Percentiles rank a stretch among this genome's conserved stretches.
Conservation (phyloP, 2,329 filamentous ascomycete species). For the Ampelomyces quisqualis region DNA sequence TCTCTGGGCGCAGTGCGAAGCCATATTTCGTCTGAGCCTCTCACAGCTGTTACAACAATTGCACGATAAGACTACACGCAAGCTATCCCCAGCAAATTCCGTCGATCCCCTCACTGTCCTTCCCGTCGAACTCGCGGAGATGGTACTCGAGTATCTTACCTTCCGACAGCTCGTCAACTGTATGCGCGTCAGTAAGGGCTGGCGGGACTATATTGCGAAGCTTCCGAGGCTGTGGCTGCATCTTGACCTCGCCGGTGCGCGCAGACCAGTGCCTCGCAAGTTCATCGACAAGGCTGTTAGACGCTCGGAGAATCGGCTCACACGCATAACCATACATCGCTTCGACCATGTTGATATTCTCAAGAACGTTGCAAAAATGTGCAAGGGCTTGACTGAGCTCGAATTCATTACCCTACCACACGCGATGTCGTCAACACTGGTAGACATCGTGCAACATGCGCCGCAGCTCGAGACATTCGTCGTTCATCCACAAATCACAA, state of each 20-base stretch:
- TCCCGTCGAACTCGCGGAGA: constrained; percentile 56
- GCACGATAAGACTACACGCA: constrained; percentile 50
- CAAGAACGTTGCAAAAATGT: constrained; percentile 43
- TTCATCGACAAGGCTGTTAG: constrained; percentile 50
- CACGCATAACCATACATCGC: constrained; percentile 34
- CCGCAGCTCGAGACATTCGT: constrained; percentile 29
- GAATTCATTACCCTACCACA: constrained; percentile 32
- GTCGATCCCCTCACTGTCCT: constrained; percentile 56
- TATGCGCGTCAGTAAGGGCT: constrained; percentile 57
- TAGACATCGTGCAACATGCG: constrained; percentile 32
- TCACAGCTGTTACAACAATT: constrained; percentile 47
- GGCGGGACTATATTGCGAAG: constrained; percentile 54
- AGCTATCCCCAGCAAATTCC: constrained; percentile 46
- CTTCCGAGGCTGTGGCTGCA: constrained; percentile 53
- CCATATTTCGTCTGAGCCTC: not conserved
- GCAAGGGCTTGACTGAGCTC: constrained; percentile 38
- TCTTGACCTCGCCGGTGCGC: constrained; percentile 54
- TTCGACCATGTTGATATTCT: constrained; percentile 46
- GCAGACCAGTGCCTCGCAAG: constrained; percentile 43
- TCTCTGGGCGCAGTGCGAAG: not conserved
- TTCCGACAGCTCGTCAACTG: constrained; percentile 55
- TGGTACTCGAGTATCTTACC: constrained; percentile 54
- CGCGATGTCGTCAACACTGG: constrained; percentile 27
- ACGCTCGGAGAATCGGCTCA: constrained; percentile 42
- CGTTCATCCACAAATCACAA: constrained; percentile 26